phyloP scores from a whole-genome alignment of 768 basidiomycete species.

The Gymnopilus junonius region DNA sequence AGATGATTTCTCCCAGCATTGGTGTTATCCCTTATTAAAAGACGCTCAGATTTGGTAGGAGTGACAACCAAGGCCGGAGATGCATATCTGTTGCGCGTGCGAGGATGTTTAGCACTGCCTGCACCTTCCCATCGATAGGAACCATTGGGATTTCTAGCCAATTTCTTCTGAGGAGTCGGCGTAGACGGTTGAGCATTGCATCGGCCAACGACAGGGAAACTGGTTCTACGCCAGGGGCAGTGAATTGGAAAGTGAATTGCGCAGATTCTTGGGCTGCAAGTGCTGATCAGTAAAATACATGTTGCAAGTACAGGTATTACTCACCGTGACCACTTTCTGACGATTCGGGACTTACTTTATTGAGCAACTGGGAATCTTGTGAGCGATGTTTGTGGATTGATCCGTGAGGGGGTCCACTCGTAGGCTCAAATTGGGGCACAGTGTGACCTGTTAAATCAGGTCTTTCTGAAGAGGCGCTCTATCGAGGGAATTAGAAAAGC shows the following conservation, averaged over 20 bases:
- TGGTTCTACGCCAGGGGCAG: neutral
- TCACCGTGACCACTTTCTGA: neutral
- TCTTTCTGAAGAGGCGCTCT: neutral
- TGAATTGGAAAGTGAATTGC: neutral
- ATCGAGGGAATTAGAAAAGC: neutral
- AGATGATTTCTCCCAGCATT: constrained; percentile 37
- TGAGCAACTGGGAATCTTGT: neutral
- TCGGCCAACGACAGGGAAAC: neutral
- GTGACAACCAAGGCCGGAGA: constrained; percentile 75
- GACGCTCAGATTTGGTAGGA: constrained; percentile 43
- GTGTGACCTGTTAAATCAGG: neutral
- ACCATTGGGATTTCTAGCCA: constrained; percentile 78
- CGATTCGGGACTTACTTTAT: neutral
- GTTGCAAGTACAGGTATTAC: neutral
- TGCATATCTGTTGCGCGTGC: constrained; percentile 64
- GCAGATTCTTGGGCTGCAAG: neutral
- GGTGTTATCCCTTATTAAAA: constrained; percentile 39
- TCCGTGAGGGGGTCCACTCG: neutral
- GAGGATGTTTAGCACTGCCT: constrained; percentile 63
- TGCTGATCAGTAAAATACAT: neutral
- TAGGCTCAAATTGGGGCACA: neutral
- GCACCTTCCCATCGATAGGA: constrained; percentile 75
- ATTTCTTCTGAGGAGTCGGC: constrained; percentile 51
- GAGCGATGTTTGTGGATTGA: neutral
- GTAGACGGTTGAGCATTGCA: neutral